phyloP scores from a whole-genome alignment of 2,329 filamentous ascomycete genomes.

The Paraphoma chrysanthemicola region DNA sequence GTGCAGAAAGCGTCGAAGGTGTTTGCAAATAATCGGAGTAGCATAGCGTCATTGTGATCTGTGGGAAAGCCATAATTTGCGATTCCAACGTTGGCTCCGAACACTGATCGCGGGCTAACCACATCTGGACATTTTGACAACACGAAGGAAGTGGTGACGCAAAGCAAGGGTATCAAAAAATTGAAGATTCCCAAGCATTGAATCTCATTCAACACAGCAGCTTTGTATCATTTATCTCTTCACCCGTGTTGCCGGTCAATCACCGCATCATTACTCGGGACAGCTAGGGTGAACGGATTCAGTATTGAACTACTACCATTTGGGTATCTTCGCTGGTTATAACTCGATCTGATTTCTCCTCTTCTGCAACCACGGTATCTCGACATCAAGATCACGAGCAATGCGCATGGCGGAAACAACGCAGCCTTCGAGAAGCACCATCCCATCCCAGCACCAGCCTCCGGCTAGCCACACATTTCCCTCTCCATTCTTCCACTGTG shows the following conservation, averaged over 20 bases:
- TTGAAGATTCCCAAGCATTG: too few relatives aligned
- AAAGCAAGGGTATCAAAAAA: not conserved
- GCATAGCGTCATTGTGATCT: not conserved
- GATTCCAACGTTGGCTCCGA: not conserved
- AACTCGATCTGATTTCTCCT: not conserved
- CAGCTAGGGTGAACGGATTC: not conserved
- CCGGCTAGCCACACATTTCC: constrained; percentile 63
- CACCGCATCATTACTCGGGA: not conserved
- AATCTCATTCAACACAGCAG: too few relatives aligned
- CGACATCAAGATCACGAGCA: constrained; percentile 60
- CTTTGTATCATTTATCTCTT: too few relatives aligned
- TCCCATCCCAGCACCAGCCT: constrained; percentile 70
- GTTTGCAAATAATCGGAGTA: not conserved
- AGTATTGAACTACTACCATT: not conserved
- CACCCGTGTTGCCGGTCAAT: too few relatives aligned
- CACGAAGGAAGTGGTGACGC: not conserved
- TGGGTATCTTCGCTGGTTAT: not conserved
- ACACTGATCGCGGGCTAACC: not conserved
- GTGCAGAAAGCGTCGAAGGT: not conserved
- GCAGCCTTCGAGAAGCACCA: constrained; percentile 69
- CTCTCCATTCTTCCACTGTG: constrained; percentile 61
- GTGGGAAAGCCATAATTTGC: not conserved
- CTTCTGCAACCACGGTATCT: constrained; percentile 38
- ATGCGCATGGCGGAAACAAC: constrained; percentile 65
- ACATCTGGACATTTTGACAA: not conserved